A percentile compares a stretch with the other conserved stretches of the same genome.
phyloP scores from a whole-genome alignment of 1,284 basidiomycete genomes.

The Ustilago nuda region DNA sequence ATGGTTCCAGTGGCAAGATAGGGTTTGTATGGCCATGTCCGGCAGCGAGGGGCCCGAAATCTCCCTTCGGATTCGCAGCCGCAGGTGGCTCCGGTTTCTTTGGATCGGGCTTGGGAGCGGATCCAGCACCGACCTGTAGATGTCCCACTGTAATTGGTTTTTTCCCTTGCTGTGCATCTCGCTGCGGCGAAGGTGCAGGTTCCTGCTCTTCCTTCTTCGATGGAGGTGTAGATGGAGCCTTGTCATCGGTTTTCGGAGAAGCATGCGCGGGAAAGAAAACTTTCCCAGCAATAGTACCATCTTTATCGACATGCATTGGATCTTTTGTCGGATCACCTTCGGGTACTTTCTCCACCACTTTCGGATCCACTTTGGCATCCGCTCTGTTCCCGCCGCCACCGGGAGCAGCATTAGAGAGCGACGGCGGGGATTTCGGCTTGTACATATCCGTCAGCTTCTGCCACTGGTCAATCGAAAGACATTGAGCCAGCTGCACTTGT shows the following conservation, averaged over 20 bases:
- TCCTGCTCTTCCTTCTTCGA: not conserved
- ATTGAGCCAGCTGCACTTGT: slow-evolving; percentile 39
- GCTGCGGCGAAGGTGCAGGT: not conserved
- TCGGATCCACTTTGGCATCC: slow-evolving; percentile 9
- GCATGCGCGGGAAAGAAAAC: not conserved
- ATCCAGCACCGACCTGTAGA: not conserved
- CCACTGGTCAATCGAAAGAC: slow-evolving; percentile 13
- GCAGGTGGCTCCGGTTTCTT: not conserved
- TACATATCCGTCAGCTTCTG: slow-evolving; percentile 28
- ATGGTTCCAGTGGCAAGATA: not conserved
- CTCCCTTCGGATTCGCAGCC: not conserved
- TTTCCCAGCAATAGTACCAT: slow-evolving; percentile 14
- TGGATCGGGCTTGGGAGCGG: not conserved
- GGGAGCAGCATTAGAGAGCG: not conserved
- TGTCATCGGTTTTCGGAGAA: not conserved
- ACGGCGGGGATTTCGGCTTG: slow-evolving; percentile 1
- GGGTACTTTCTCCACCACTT: slow-evolving; percentile 14
- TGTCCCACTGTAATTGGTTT: too few species aligned
- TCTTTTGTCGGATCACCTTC: slow-evolving; percentile 8
- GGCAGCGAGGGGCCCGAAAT: not conserved
- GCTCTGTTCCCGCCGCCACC: not conserved
- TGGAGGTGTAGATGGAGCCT: not conserved
- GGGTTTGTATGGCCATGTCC: not conserved
- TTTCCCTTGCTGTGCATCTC: too few species aligned
- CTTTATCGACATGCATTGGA: slow-evolving; percentile 9